These are phyloP conservation scores for Chrysophaeum taylorii DNA, from an alignment of 352 stramenopile genomes.

Conservation along the genomic window DNA sequence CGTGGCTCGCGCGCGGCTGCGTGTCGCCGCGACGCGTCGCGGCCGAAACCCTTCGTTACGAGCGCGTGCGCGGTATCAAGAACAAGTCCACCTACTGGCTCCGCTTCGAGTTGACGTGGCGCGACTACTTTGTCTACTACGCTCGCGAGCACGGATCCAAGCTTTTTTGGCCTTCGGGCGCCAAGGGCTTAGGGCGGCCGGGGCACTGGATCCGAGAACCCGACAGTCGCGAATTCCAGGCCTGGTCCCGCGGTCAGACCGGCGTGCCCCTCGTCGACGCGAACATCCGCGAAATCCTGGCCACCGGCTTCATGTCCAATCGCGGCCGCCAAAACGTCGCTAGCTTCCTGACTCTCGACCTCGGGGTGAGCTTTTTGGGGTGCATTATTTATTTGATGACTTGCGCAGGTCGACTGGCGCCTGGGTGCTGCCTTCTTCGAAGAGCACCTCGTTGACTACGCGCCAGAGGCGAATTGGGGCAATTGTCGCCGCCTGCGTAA, in stretches of 20 bases:
- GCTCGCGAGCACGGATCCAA: conserved; percentile 54
- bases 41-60: conserved; percentile 37
- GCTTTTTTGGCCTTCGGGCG: conserved; percentile 58
- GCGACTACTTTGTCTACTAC: conserved; percentile 73
- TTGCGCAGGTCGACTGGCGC: conserved; percentile 75
- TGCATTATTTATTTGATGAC: too few relatives aligned
- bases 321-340: conserved; percentile 64
- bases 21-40: conserved; percentile 59
- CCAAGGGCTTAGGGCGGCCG: conserved; percentile 30
- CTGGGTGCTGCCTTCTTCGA: conserved; percentile 69
- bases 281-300: conserved; percentile 71
- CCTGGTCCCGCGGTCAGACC: conserved; percentile 66
- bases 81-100: conserved; percentile 76
- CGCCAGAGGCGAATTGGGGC: conserved; percentile 67
- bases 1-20: conserved; percentile 67
- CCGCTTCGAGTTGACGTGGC: conserved; percentile 54
- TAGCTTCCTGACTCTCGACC: conserved; percentile 61
- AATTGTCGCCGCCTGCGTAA: conserved; percentile 48
- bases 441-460: conserved; percentile 63
- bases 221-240: conserved; percentile 42
- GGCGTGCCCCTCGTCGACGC: conserved; percentile 72
- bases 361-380: too few relatives aligned
- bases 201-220: conserved; percentile 44
- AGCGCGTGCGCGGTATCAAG: background rate
- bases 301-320: conserved; percentile 76